A percentile compares a stretch with the other conserved stretches of the same genome.
Evolutionary conservation across 2,329 filamentous ascomycete species (phyloP).

Genomic region (Teratosphaeria gauchensis): DNA sequence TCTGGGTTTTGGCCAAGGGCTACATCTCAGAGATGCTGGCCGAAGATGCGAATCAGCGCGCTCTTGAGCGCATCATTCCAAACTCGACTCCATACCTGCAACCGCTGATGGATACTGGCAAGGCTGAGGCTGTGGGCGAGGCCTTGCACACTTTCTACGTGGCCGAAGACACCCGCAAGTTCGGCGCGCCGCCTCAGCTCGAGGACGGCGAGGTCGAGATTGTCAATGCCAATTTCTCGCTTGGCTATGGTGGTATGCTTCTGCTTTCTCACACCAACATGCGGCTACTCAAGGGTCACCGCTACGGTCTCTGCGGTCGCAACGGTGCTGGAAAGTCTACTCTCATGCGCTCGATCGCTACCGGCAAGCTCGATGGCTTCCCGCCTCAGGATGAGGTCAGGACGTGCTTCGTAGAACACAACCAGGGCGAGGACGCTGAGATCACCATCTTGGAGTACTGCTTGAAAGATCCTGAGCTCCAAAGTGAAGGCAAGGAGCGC

Average conservation of each 20-base stretch:
- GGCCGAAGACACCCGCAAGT: conserved; percentile 79
- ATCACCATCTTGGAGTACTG: conserved; percentile 93
- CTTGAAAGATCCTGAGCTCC: conserved; percentile 77
- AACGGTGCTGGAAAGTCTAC: conserved; percentile 99
- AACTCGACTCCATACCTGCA: conserved; percentile 68
- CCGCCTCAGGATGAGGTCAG: conserved; percentile 83
- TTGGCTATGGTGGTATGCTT: conserved; percentile 96
- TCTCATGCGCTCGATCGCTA: conserved; percentile 91
- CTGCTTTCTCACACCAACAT: conserved; percentile 93
- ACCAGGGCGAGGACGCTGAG: conserved; percentile 95
- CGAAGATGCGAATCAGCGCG: conserved; percentile 77
- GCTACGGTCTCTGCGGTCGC: conserved; percentile 91
- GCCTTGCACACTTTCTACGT: conserved; percentile 70
- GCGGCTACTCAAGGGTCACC: conserved; percentile 86
- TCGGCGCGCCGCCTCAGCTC: conserved; percentile 72
- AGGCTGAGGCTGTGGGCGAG: conserved; percentile 57
- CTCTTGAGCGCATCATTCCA: conserved; percentile 59
- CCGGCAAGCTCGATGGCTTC: conserved; percentile 94
- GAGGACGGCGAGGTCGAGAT: conserved; percentile 92
- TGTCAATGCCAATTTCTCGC: conserved; percentile 94
- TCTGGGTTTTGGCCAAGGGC: conserved; percentile 57
- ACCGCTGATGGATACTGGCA: conserved; percentile 54
- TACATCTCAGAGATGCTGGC: conserved; percentile 80
- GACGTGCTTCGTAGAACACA: conserved; percentile 98
- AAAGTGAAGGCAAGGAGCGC: conserved; percentile 65